A percentile compares a stretch with the other conserved stretches of the same genome.
Conservation (phyloP, 1,284 basidiomycete genomes). For the Sphaerobolus stellatus region DNA sequence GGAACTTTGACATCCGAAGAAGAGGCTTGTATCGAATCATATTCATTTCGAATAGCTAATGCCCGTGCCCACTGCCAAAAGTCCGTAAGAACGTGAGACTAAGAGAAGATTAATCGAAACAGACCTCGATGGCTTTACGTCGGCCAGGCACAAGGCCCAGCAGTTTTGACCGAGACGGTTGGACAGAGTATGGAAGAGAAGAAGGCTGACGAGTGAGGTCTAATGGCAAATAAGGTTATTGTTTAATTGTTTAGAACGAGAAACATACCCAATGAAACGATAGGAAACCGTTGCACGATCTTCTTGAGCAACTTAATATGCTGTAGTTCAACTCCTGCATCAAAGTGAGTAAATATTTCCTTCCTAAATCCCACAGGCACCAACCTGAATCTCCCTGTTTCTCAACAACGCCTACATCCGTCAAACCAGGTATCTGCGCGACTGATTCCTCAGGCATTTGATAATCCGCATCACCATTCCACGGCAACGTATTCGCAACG, state of each 20-base stretch:
- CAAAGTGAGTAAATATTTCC: not conserved
- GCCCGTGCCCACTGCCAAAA: conserved; percentile 61
- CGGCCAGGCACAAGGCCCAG: conserved; percentile 52
- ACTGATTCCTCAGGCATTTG: not conserved
- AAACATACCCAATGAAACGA: conserved; percentile 56
- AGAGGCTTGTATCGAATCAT: conserved; percentile 32
- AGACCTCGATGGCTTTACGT: conserved; percentile 65
- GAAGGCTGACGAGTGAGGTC: conserved; percentile 37
- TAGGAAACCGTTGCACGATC: conserved; percentile 53
- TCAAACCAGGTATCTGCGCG: conserved; percentile 1
- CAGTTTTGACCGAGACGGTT: conserved; percentile 45
- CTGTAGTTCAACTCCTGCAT: conserved; percentile 29
- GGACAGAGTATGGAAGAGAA: conserved; percentile 55
- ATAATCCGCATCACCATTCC: conserved; percentile 8
- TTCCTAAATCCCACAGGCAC: conserved; percentile 5
- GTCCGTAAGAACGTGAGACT: conserved; percentile 13
- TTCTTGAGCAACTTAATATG: conserved; percentile 42
- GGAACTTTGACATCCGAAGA: conserved; percentile 26
- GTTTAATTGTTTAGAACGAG: not conserved
- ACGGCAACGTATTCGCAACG: conserved; percentile 9
- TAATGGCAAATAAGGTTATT: conserved; percentile 17
- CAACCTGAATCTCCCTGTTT: conserved; percentile 5
- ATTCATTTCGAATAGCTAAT: conserved; percentile 50
- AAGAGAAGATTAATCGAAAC: conserved; percentile 28
- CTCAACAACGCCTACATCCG: conserved; percentile 20